A percentile compares a stretch with the other conserved stretches of the same genome.
phyloP scores from a whole-genome alignment of 805 yeast genomes.

The Saturnispora ahearnii region DNA sequence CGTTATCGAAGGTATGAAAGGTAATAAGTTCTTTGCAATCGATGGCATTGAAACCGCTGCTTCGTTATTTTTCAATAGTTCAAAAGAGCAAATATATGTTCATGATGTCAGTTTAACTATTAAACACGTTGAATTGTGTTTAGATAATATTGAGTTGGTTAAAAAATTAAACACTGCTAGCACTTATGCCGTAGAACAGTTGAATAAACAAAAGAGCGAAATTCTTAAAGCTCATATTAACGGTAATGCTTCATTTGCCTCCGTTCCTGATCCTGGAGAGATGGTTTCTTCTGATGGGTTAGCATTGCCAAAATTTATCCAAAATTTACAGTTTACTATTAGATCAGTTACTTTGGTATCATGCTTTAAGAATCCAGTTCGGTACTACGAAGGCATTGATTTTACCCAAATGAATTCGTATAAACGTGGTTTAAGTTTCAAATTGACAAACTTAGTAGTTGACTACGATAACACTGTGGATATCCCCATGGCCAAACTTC shows the following conservation, averaged over 20 bases:
- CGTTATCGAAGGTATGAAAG: slow-evolving; percentile 9
- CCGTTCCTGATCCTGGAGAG: background rate
- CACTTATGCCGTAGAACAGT: background rate
- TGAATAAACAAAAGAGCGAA: background rate
- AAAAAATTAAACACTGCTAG: background rate
- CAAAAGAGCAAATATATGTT: slow-evolving; percentile 5
- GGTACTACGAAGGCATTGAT: slow-evolving; percentile 22
- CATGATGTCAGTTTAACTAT: slow-evolving; percentile 5
- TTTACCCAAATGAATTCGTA: slow-evolving; percentile 22
- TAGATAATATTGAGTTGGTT: slow-evolving; percentile 6
- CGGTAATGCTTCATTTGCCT: background rate
- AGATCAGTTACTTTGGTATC: slow-evolving; percentile 16
- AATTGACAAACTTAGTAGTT: slow-evolving; percentile 4
- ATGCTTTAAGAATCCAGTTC: slow-evolving; percentile 25
- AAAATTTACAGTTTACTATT: slow-evolving; percentile 9
- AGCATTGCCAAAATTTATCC: slow-evolving; percentile 12
- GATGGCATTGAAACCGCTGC: slow-evolving; percentile 14
- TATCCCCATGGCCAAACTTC: slow-evolving; percentile 9
- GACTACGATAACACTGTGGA: slow-evolving; percentile 12
- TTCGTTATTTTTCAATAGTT: slow-evolving; percentile 8
- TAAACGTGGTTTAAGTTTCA: slow-evolving; percentile 21
- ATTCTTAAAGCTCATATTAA: background rate
- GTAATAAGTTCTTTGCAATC: slow-evolving; percentile 12
- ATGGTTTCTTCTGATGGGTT: background rate
- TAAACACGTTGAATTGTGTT: slow-evolving; percentile 10